Percentiles rank a stretch among this genome's conserved stretches.
These are phyloP conservation scores for Ramaria sp. DNA, from an alignment of 768 basidiomycete genomes.

Conservation along the genomic window DNA sequence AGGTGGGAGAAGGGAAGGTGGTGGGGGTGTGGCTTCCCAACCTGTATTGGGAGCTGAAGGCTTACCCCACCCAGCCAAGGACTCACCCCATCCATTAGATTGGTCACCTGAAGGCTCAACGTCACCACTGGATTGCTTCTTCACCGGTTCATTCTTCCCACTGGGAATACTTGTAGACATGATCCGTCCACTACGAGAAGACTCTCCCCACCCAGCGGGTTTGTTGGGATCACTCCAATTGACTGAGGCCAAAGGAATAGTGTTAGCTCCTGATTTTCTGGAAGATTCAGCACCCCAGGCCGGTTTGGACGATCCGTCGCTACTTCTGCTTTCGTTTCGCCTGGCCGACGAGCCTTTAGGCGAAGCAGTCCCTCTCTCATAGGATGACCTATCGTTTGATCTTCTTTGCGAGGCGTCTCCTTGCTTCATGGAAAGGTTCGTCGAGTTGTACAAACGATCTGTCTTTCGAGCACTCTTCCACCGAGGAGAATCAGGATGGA, in stretches of 20 bases:
- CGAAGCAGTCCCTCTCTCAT: neutral
- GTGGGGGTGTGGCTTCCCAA: neutral
- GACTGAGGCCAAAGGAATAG: too few species aligned
- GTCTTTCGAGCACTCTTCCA: neutral
- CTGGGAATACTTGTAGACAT: too few species aligned
- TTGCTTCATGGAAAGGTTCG: neutral
- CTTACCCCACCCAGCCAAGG: neutral
- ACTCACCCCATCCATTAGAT: neutral
- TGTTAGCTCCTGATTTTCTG: neutral
- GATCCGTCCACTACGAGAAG: too few species aligned
- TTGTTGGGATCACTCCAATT: too few species aligned
- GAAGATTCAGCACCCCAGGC: neutral
- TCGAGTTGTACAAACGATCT: neutral
- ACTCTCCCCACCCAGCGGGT: too few species aligned
- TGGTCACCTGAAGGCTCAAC: neutral
- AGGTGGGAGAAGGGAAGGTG: neutral
- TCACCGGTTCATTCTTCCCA: too few species aligned
- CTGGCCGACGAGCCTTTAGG: neutral
- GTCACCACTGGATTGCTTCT: too few species aligned
- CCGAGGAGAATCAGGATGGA: neutral
- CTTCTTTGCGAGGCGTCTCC: neutral
- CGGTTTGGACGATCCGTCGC: neutral
- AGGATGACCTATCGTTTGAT: neutral
- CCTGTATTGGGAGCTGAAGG: neutral
- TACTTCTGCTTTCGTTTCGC: neutral